Conservation (phyloP, 2,329 filamentous ascomycete species). For the Cladosporium sp. region DNA sequence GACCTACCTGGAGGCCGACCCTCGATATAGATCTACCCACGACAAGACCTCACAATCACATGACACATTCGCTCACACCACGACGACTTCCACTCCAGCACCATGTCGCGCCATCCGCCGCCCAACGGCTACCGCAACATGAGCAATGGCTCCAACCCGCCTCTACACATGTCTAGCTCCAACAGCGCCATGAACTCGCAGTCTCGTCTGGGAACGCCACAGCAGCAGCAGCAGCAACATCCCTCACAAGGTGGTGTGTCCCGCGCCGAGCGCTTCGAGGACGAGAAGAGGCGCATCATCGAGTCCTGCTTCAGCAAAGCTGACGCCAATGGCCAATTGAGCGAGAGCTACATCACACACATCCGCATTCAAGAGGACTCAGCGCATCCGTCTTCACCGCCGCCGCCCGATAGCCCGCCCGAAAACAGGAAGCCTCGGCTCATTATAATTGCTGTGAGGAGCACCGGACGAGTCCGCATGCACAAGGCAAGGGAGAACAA, state of each 20-base stretch:
- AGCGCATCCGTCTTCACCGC: conserved; percentile 76
- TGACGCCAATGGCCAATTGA: conserved; percentile 78
- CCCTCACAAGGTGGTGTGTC: conserved; percentile 27
- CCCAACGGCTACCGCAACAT: conserved; percentile 20
- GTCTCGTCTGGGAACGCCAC: conserved; percentile 13
- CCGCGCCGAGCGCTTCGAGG: conserved; percentile 85
- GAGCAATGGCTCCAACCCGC: conserved; percentile 24
- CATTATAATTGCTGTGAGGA: conserved; percentile 90
- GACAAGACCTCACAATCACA: conserved; percentile 1
- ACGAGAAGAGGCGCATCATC: conserved; percentile 92
- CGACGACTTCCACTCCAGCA: conserved; percentile 19
- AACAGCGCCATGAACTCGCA: conserved; percentile 20
- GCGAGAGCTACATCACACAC: conserved; percentile 97
- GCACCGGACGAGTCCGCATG: conserved; percentile 88
- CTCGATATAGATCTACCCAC: background rate
- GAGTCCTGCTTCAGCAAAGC: conserved; percentile 92
- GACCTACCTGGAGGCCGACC: background rate
- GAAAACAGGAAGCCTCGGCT: conserved; percentile 83
- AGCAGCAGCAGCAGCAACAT: conserved; percentile 5
- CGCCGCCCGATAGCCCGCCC: conserved; percentile 73
- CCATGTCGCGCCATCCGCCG: conserved; percentile 24
- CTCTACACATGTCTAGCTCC: conserved; percentile 14
- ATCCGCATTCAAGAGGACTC: conserved; percentile 88
- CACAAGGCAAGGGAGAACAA: conserved; percentile 96
- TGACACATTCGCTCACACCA: conserved; percentile 18